Evolutionary conservation across 2,329 filamentous ascomycete genomes (phyloP).

Genomic region (Biscogniauxia sp.): DNA sequence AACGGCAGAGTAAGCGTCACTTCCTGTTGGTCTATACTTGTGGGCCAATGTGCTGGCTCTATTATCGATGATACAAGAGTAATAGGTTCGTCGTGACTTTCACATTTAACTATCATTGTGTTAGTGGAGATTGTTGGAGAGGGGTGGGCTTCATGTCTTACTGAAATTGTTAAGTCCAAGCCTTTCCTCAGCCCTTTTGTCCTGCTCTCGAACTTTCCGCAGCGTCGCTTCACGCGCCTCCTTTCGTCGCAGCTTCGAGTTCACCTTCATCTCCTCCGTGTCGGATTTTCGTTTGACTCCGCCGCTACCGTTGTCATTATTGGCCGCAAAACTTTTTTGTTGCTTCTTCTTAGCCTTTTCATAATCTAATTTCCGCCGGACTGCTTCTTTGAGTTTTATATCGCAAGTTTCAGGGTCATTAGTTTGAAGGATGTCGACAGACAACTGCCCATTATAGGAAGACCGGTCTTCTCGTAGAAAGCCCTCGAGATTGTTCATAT

Average conservation of each 20-base stretch:
- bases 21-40: conserved; percentile 39
- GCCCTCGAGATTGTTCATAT: conserved; percentile 64
- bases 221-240: conserved; percentile 26
- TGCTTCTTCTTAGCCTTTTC: conserved; percentile 38
- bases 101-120: conserved; percentile 43
- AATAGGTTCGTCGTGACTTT: conserved; percentile 37
- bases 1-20: conserved; percentile 61
- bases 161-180: conserved; percentile 35
- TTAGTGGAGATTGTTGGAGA: conserved; percentile 10
- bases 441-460: conserved; percentile 45
- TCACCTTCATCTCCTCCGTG: conserved; percentile 14
- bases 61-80: conserved; percentile 41
- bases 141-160: neutral
- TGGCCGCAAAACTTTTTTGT: conserved; percentile 17
- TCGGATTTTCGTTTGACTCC: conserved; percentile 22
- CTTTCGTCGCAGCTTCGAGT: conserved; percentile 27
- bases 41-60: conserved; percentile 38
- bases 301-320: conserved; percentile 5
- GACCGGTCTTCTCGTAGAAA: conserved; percentile 61
- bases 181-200: conserved; percentile 27
- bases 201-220: conserved; percentile 27
- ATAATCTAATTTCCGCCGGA: conserved; percentile 66
- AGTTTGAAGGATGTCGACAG: conserved; percentile 51
- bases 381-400: conserved; percentile 52
- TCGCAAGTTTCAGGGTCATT: conserved; percentile 42